Evolutionary conservation across 2,329 filamentous ascomycete genomes (phyloP).

Genomic region (Fusarium sp.): DNA sequence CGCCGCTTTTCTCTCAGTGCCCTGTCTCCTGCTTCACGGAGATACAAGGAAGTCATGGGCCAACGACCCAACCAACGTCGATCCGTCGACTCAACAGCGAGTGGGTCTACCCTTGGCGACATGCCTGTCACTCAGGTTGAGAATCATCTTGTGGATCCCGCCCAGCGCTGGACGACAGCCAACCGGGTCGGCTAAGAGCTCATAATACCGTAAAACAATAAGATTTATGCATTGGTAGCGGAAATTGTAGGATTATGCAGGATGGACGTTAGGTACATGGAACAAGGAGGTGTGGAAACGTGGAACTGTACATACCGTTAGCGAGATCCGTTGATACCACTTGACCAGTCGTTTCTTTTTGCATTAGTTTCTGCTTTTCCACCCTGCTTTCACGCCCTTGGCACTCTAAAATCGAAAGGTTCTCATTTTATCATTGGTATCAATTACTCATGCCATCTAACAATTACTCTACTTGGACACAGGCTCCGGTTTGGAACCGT

Average conservation of each 20-base stretch:
- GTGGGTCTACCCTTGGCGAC: slow-evolving; percentile 8
- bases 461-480: background rate
- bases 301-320: no score
- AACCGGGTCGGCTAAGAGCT: slow-evolving; percentile 6
- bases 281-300: no score
- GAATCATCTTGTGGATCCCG: slow-evolving; percentile 21
- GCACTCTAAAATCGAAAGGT: no score
- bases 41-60: slow-evolving; percentile 31
- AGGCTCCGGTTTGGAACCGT: slow-evolving; percentile 45
- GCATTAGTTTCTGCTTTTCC: no score
- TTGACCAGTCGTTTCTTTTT: no score
- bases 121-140: slow-evolving; percentile 23
- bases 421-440: no score
- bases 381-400: no score
- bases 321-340: no score
- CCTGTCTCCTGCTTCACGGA: slow-evolving; percentile 13
- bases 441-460: background rate
- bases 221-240: no score
- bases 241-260: background rate
- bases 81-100: slow-evolving; percentile 21
- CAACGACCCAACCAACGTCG: background rate
- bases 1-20: slow-evolving; percentile 30
- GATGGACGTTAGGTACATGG: no score
- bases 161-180: slow-evolving; percentile 32
- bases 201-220: background rate